Base-by-base conservation (phyloP, 2,329 filamentous ascomycete species). In the Bipolaris zeicola region DNA sequence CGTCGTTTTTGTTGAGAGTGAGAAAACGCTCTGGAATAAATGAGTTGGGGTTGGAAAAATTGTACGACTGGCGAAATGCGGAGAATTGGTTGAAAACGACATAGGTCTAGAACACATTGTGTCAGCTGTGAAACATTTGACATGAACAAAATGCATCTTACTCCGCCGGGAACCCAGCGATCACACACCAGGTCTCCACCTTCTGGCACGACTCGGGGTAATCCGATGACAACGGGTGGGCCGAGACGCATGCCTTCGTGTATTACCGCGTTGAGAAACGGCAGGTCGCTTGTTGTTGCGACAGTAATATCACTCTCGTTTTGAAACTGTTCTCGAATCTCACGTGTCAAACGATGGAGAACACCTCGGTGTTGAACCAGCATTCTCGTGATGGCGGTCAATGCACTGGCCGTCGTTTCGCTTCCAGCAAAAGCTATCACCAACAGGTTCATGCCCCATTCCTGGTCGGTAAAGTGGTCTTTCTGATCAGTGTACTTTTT, bases 341-440 rank as follows among this genome's bases (percentile, higher is more conserved):
- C 75, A 1, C 46, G 20, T 0, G 60, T 65, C 1, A 75, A 55
- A 6, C 62, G 58, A 14, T 68, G 46, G 24, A 77, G 45, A 0
- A 61, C 67, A 5, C 64, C 70, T 11, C 51, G 65, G n/a, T 70
- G 62, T 34, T 65, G 70, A 13, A 77, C 56, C 0, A 79, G 59
- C 41, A 73, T 58, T 20, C 64, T 75, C 0, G 73, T 65, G 2
- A 73, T 67, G 0, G 71, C 78, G 1, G 69, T 70, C 3, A 82
- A 61, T 1, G 74, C 58, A 10, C 71, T 77, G 0, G 78, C 78
- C 0, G 76, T 73, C 0, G 80, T 81, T 50, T 82, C 79, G 49
- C 74, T 78, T 0, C 77, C 79, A 0, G 78, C 80, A 18, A 79
- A 63, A 5, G 80, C 75, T 7, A 81, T 55, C 2, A 77, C 53